Evolutionary conservation across 257 asterid genomes (phyloP).

Genomic region (Ilex aquifolium): DNA sequence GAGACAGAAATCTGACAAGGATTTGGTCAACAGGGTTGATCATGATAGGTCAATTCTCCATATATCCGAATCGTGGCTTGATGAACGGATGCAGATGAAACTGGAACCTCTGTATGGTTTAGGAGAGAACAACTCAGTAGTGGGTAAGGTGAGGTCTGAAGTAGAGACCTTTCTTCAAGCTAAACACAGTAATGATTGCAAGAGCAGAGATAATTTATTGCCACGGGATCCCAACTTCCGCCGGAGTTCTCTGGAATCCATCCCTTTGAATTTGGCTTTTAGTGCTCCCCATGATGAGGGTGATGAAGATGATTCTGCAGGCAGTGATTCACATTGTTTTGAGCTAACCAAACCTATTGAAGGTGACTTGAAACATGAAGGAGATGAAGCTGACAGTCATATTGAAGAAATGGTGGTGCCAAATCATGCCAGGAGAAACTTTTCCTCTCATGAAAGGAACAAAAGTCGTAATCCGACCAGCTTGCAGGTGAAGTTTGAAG

Average conservation of each 20-base stretch:
- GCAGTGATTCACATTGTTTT: background rate
- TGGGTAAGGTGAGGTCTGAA: conserved; percentile 62
- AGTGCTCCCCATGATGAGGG: background rate
- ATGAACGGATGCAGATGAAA: conserved; percentile 75
- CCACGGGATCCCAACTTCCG: conserved; percentile 28
- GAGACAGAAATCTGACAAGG: conserved; percentile 49
- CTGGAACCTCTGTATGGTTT: conserved; percentile 23
- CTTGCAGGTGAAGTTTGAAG: conserved; percentile 67
- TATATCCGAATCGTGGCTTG: conserved; percentile 89
- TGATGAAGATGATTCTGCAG: background rate
- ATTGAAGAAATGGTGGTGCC: conserved; percentile 24
- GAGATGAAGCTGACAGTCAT: conserved; percentile 15
- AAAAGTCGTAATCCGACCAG: conserved; percentile 28
- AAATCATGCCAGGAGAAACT: conserved; percentile 36
- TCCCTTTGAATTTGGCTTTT: background rate
- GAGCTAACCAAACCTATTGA: background rate
- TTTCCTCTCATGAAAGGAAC: conserved; percentile 33
- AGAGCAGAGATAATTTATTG: conserved; percentile 17
- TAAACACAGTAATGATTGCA: conserved; percentile 22
- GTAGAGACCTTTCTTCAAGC: conserved; percentile 62
- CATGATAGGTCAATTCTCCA: conserved; percentile 60
- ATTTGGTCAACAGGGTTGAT: conserved; percentile 45
- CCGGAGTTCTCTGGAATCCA: conserved; percentile 47
- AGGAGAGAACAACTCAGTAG: conserved; percentile 29
- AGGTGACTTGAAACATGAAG: background rate